Base-by-base conservation (phyloP, 257 asterid genomes). In the Solanum arcanum region DNA sequence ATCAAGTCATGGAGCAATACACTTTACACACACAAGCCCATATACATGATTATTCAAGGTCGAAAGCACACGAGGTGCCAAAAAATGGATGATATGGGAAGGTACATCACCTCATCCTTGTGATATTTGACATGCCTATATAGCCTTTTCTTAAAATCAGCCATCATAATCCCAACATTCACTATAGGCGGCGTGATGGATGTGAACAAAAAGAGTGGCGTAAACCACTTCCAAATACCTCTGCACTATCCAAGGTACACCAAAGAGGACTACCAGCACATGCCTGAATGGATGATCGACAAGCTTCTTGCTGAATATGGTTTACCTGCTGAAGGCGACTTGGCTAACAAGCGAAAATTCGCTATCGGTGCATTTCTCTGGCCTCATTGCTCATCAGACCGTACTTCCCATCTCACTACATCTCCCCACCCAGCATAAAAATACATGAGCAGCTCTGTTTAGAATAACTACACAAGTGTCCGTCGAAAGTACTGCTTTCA, bases 241-340 rank as follows among this genome's bases (percentile, higher is more conserved):
- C 82, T 85, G 62, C 87, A 85, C 87, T 85, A 85, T 25, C 87
- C 78, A 21, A 85, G 64, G 46, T 85, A 85, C 64, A 68, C 33
- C 13, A 85, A 85, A 60, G 64, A 64, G 59, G 87, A 85, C 78
- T 85, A 85, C 35, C 59, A 85, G 82, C 60, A 35, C 20, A 85
- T 85, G 87, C 87, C 87, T 9, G 87, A 85, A 59, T 62, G 82
- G 68, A 85, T 33, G 87, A 42, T 64, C 23, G 87, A 85, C 80
- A 64, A 25, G 31, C 77, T 85, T 69, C 78, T 85, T 6, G 82
- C 87, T 46, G 62, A 85, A 42, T 85, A 85, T 64, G 87, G 87
- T 42, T 39, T 85, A 12, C 68, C 78, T 69, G 82, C 42, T 23
- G 15, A 11, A 4, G 87, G 87, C 20, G 47, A 85, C 69, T 69